Conservation (phyloP, 805 yeast genomes). For the Sugiyamaella smithiae region DNA sequence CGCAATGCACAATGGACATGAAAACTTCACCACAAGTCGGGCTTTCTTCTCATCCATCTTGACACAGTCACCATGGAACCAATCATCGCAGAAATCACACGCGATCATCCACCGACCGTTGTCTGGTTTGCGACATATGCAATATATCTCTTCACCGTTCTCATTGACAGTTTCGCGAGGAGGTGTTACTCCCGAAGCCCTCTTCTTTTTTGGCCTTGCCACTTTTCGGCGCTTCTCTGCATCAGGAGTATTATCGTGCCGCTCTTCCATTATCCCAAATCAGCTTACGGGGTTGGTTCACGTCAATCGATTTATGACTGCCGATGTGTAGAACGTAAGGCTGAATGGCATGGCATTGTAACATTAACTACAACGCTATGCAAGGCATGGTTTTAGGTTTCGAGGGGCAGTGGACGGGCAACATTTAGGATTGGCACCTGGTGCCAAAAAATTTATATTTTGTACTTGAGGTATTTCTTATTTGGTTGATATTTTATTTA, state of each 20-base stretch:
- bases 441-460: no score
- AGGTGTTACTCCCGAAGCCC: neutral
- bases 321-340: no score
- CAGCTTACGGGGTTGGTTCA: no score
- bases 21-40: conserved; percentile 59
- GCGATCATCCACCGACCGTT: conserved; percentile 85
- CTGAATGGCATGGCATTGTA: no score
- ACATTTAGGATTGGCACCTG: no score
- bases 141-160: conserved; percentile 38
- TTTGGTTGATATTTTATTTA: no score
- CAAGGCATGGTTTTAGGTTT: no score
- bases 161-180: neutral
- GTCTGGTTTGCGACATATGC: conserved; percentile 77
- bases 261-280: conserved; percentile 1
- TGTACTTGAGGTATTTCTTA: no score
- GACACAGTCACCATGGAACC: conserved; percentile 88
- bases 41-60: conserved; percentile 50
- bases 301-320: no score
- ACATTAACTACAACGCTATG: no score
- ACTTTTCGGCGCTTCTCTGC: neutral
- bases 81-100: conserved; percentile 92
- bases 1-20: conserved; percentile 62
- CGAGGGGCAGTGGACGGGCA: no score
- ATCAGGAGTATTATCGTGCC: neutral
- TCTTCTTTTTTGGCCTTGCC: neutral